Evolutionary conservation across 2,329 filamentous ascomycete species (phyloP).

Genomic region (Elsinoe australis): DNA sequence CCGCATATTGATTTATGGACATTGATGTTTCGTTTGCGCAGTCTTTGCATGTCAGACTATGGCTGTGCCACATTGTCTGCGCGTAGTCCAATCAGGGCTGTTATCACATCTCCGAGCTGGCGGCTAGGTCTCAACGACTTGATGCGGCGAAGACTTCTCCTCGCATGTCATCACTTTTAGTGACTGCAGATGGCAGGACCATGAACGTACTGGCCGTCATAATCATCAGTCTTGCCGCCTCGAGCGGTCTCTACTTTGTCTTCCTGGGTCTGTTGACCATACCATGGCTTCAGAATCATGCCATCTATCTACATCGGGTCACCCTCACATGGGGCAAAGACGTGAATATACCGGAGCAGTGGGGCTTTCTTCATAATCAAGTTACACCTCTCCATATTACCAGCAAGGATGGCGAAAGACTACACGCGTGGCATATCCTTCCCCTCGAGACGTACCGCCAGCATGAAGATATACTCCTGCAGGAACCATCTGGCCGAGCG

Average conservation of each 20-base stretch:
- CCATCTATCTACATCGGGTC: slow-evolving; percentile 49
- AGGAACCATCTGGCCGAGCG: slow-evolving; percentile 41
- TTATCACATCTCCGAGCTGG: no score
- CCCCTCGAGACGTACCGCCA: slow-evolving; percentile 41
- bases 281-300: slow-evolving; percentile 46
- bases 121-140: no score
- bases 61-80: no score
- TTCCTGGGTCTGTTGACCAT: slow-evolving; percentile 43
- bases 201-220: slow-evolving; percentile 7
- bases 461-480: slow-evolving; percentile 35
- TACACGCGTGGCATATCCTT: slow-evolving; percentile 47
- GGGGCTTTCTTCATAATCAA: slow-evolving; percentile 44
- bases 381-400: slow-evolving; percentile 43
- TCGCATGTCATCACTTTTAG: no score
- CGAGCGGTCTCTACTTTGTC: slow-evolving; percentile 33
- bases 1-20: no score
- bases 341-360: slow-evolving; percentile 42
- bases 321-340: slow-evolving; percentile 50
- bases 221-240: background rate
- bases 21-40: no score
- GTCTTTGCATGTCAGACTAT: no score
- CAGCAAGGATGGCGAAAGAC: slow-evolving; percentile 34
- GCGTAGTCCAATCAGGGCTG: no score
- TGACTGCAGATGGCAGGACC: no score
- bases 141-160: no score